phyloP scores from a whole-genome alignment of 345 rosid species.

The Acer yangbiense region DNA sequence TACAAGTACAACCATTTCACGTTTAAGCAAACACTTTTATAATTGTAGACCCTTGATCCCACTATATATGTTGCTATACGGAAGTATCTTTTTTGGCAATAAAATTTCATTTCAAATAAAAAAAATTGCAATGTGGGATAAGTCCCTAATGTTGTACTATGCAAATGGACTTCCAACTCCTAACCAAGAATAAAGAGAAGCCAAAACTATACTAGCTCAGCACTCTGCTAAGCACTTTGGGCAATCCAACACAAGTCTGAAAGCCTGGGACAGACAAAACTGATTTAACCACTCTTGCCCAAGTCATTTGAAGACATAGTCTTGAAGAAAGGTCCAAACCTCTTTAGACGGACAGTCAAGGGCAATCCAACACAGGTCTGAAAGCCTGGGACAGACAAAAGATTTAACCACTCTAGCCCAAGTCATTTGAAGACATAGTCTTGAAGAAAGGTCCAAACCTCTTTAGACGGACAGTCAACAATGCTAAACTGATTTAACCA shows the following conservation, averaged over 20 bases:
- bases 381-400: background rate
- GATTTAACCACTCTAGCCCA: constrained; percentile 8
- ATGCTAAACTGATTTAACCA: constrained; percentile 14
- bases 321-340: constrained; percentile 9
- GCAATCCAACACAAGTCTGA: background rate
- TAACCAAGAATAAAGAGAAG: background rate
- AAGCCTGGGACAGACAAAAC: background rate
- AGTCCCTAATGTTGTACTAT: background rate
- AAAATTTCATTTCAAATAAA: background rate
- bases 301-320: constrained; percentile 3
- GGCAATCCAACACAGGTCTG: background rate
- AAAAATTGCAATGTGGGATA: background rate
- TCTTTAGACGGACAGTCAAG: background rate
- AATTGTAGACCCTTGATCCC: background rate
- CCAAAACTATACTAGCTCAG: background rate
- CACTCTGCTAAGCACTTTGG: background rate
- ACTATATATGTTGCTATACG: background rate
- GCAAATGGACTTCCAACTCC: background rate
- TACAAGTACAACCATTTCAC: constrained; percentile 3
- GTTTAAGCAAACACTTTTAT: constrained; percentile 14
- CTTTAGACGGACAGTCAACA: background rate
- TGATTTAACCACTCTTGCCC: constrained; percentile 12
- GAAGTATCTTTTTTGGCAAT: too few species aligned
- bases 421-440: constrained; percentile 7
- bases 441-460: constrained; percentile 6